Percentiles rank a stretch among this genome's conserved stretches.
phyloP scores from a whole-genome alignment of 2,329 filamentous ascomycete species.

The Beauveria australis region DNA sequence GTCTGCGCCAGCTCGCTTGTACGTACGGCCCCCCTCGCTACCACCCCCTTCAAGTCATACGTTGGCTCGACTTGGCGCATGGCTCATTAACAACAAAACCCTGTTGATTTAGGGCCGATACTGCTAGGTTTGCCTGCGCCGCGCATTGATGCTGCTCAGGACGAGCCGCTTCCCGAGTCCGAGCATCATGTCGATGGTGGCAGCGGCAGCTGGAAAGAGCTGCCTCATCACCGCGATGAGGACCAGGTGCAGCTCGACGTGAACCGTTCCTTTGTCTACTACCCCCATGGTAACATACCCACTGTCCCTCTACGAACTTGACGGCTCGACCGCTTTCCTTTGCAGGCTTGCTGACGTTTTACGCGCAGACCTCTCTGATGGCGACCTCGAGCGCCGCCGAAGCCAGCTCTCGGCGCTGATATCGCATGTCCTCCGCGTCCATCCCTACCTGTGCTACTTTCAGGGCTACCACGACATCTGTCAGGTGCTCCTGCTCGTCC shows the following conservation, averaged over 20 bases:
- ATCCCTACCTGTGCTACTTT: conserved; percentile 88
- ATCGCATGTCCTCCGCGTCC: conserved; percentile 65
- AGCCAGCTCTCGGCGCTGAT: conserved; percentile 73
- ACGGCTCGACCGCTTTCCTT: no score
- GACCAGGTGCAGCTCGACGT: conserved; percentile 89
- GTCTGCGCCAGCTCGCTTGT: conserved; percentile 69
- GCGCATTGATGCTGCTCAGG: conserved; percentile 12
- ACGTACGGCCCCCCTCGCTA: conserved; percentile 23
- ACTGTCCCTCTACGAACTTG: no score
- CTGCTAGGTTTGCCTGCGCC: conserved; percentile 8
- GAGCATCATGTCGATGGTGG: conserved; percentile 15
- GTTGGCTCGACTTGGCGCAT: neutral
- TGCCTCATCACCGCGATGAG: conserved; percentile 77
- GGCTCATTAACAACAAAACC: neutral
- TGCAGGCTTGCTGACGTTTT: no score
- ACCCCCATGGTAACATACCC: conserved; percentile 61
- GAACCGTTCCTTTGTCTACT: conserved; percentile 94
- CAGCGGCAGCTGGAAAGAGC: conserved; percentile 43
- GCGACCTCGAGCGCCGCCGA: conserved; percentile 64
- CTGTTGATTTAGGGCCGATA: conserved; percentile 11
- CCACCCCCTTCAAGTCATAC: neutral
- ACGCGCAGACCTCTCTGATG: conserved; percentile 53
- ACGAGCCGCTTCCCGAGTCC: conserved; percentile 10
- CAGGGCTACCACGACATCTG: conserved; percentile 98
- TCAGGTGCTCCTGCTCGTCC: conserved; percentile 84